phyloP scores from a whole-genome alignment of 108 stramenopile genomes.

The Cyclotella choctawhatcheeana region DNA sequence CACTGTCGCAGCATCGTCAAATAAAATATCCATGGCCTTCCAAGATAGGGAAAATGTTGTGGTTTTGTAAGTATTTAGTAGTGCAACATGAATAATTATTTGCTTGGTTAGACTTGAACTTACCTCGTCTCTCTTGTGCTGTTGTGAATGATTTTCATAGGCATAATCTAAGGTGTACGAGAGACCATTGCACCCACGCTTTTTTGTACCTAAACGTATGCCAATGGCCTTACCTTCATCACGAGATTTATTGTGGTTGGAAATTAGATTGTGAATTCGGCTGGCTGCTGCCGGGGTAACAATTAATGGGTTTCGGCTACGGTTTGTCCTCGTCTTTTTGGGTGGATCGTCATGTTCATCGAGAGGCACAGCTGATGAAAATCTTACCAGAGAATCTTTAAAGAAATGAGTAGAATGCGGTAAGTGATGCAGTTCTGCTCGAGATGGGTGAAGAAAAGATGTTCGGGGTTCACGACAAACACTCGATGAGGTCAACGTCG shows the following conservation, averaged over 20 bases:
- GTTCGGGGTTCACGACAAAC: background rate
- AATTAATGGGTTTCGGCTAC: constrained; percentile 37
- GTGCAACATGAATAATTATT: too few species aligned
- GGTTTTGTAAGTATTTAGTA: too few species aligned
- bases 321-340: constrained; percentile 2
- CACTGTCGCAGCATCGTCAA: constrained; percentile 51
- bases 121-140: constrained; percentile 63
- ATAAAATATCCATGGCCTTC: constrained; percentile 57
- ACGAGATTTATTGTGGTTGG: constrained; percentile 30
- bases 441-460: background rate
- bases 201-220: constrained; percentile 94
- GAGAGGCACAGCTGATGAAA: background rate
- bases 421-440: background rate
- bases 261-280: constrained; percentile 37
- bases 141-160: constrained; percentile 60
- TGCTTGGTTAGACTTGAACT: too few species aligned
- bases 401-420: background rate
- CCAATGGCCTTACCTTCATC: constrained; percentile 64
- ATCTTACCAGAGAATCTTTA: background rate
- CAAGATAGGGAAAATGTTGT: too few species aligned
- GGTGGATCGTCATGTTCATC: background rate
- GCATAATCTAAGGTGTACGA: constrained; percentile 99
- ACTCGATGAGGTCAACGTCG: background rate
- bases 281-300: constrained; percentile 47
- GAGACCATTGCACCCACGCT: constrained; percentile 98